Base-by-base conservation (phyloP, 2,329 filamentous ascomycete genomes). In the Fusarium lateritium region DNA sequence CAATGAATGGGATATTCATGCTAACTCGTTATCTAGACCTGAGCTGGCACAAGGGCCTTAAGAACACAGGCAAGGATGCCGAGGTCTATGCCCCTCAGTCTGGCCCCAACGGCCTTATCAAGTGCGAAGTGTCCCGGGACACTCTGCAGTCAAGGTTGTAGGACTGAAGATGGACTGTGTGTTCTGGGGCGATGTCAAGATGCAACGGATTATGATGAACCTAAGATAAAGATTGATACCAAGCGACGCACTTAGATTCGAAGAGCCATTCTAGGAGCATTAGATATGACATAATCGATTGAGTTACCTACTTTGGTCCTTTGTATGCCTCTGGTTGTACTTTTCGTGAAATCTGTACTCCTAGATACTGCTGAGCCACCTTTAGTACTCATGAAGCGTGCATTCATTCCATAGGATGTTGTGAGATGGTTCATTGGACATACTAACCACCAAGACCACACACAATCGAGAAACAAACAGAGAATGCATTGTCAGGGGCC, bases 21-120 rank as follows among this genome's bases (percentile, higher is more conserved):
- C 70, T 77, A 67, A 76, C 46, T 24, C 13, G 9, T 11, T 56
- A 54, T 49, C 6, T 76, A 95, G 95, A 98, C 78, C 83, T 99
- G 77, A 95, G 92, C 82, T 99, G 96, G 96, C 93, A 97, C 86
- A 97, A 98, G 81, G 94, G 91, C 31, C 79, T 94, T 72, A 93
- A 97, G 86, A 99, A 99, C 83, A 97, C 93, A 0, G 96, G 96
- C 80, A 92, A 93, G 81, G 92, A 99, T 76, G 96, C 96, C 53
- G 94, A 98, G 78, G 95, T 99, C 21, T 98, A 96, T 76, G 94
- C 93, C 28, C 96, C 96, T 5, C 96, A 98, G 80, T 92, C 92
- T 13, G 90, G 93, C 69, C 96, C 96, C 58, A 99, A 98, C 77
- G 96, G 96, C 28, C 88, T 99, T 65, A 99, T 99, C 82, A 92